Conservation (phyloP, 768 basidiomycete species). For the Calocybe cyanea region DNA sequence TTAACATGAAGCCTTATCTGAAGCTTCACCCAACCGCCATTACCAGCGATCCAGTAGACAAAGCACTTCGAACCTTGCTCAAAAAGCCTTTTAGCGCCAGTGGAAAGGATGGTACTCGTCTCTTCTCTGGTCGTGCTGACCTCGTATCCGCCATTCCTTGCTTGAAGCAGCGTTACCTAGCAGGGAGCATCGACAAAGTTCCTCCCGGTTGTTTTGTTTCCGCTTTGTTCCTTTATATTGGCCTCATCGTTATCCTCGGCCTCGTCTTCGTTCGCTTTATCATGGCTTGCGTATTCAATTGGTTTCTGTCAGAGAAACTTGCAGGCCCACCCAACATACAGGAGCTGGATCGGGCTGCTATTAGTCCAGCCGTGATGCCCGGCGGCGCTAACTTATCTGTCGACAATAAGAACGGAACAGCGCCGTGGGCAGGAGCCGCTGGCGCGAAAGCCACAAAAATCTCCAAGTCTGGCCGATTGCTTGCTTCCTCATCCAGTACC, state of each 20-base stretch:
- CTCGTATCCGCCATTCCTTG: constrained; percentile 74
- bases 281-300: constrained; percentile 97
- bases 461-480: constrained; percentile 43
- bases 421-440: constrained; percentile 80
- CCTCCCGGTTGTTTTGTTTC: constrained; percentile 95
- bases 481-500: constrained; percentile 49
- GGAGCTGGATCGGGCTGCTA: constrained; percentile 75
- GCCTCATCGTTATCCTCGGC: constrained; percentile 86
- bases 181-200: constrained; percentile 95
- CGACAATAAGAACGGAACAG: constrained; percentile 87
- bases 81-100: constrained; percentile 39
- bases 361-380: constrained; percentile 95
- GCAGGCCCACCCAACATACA: constrained; percentile 71
- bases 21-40: constrained; percentile 64
- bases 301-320: constrained; percentile 86
- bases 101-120: constrained; percentile 87
- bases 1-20: constrained; percentile 90
- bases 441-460: constrained; percentile 49
- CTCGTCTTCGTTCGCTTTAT: constrained; percentile 88
- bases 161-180: constrained; percentile 80
- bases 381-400: constrained; percentile 94
- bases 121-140: constrained; percentile 71
- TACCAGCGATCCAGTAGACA: constrained; percentile 74
- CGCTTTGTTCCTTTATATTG: constrained; percentile 82
- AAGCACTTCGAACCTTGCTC: constrained; percentile 74